A percentile compares a stretch with the other conserved stretches of the same genome.
Evolutionary conservation across 2,329 filamentous ascomycete genomes (phyloP).

Genomic region (Curvularia sp.): DNA sequence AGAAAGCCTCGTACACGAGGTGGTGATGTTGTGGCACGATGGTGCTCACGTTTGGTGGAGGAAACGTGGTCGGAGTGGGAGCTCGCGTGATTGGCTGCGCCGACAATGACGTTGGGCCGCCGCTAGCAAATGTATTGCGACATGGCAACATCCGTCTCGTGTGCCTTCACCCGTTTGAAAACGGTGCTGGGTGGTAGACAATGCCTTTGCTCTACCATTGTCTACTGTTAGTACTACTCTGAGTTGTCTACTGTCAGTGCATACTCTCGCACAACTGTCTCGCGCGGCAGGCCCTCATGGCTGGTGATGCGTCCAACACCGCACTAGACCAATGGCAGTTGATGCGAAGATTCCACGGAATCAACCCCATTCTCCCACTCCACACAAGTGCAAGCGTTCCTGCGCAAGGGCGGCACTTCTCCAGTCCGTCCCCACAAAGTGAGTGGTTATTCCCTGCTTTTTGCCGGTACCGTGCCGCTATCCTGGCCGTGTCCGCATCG

Average conservation of each 20-base stretch:
- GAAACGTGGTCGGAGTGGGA: constrained; percentile 20
- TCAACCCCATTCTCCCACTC: not conserved
- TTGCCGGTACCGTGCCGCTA: constrained; percentile 7
- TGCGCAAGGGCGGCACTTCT: constrained; percentile 7
- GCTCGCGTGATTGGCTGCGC: constrained; percentile 11
- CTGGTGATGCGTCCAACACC: not conserved
- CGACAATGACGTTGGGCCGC: constrained; percentile 15
- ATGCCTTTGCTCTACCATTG: not conserved
- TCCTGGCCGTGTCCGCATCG: constrained; percentile 20
- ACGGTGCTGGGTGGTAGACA: not conserved
- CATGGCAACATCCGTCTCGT: not conserved
- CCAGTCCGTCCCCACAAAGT: not conserved
- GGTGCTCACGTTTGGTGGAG: constrained; percentile 22
- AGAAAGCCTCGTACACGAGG: constrained; percentile 18
- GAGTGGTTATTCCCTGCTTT: constrained; percentile 7
- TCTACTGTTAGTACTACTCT: not conserved
- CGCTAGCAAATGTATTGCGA: not conserved
- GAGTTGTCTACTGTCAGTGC: not conserved
- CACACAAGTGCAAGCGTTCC: constrained; percentile 8
- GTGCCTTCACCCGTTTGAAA: too few relatives aligned
- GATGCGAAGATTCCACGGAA: not conserved
- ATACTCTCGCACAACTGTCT: not conserved
- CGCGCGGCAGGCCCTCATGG: not conserved
- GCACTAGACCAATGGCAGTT: not conserved
- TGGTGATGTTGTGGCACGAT: constrained; percentile 18